phyloP scores from a whole-genome alignment of 1,284 basidiomycete species.

The Filobasidium uniguttulatum region DNA sequence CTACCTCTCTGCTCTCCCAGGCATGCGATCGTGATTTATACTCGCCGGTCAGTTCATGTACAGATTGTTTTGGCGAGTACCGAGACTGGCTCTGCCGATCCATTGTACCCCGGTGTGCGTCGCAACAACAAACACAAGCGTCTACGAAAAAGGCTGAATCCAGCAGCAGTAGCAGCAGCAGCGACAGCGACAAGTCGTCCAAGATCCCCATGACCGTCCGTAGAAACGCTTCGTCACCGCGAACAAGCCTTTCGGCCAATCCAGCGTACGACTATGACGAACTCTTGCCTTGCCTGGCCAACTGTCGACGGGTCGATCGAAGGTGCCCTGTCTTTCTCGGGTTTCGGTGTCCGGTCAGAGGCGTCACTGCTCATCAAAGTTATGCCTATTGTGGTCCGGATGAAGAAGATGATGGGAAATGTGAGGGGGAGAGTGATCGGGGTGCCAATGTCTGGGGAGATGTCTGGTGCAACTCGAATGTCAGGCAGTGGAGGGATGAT shows the following conservation, averaged over 20 bases:
- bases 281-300: conserved; percentile 63
- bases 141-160: neutral
- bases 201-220: conserved; percentile 29
- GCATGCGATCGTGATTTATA: conserved; percentile 69
- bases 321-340: conserved; percentile 59
- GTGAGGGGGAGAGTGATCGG: conserved; percentile 41
- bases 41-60: conserved; percentile 60
- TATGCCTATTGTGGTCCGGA: conserved; percentile 58
- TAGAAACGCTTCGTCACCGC: conserved; percentile 38
- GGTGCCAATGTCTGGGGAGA: conserved; percentile 62
- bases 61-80: conserved; percentile 60
- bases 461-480: conserved; percentile 53
- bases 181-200: conserved; percentile 9
- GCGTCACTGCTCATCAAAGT: conserved; percentile 52
- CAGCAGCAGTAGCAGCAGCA: conserved; percentile 18
- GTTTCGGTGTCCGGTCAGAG: conserved; percentile 53
- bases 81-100: conserved; percentile 63
- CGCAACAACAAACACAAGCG: neutral
- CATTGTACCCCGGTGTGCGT: conserved; percentile 55
- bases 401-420: conserved; percentile 40
- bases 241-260: conserved; percentile 16
- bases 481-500: neutral
- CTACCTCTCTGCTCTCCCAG: conserved; percentile 51
- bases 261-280: conserved; percentile 43
- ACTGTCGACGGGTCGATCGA: conserved; percentile 57